Conservation (phyloP, 305 asterid species). For the Fraxinus platypoda region DNA sequence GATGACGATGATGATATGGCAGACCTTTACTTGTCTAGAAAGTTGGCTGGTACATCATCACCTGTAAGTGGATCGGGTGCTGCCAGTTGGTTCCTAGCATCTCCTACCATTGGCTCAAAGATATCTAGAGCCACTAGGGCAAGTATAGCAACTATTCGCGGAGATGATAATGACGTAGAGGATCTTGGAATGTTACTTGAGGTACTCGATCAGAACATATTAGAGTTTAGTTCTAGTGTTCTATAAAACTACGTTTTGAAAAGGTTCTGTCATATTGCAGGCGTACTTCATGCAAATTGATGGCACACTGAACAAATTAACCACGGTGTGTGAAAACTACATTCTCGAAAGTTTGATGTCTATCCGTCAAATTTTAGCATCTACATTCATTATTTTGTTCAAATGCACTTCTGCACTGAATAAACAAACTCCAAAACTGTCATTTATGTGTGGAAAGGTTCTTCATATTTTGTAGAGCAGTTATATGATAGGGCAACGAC, state of each 20-base stretch:
- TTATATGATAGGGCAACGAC: background rate
- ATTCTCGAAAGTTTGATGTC: background rate
- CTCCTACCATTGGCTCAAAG: conserved; percentile 87
- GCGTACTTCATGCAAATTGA: conserved; percentile 96
- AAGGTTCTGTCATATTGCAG: conserved; percentile 36
- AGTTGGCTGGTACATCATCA: conserved; percentile 61
- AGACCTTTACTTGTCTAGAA: conserved; percentile 86
- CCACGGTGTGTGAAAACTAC: conserved; percentile 55
- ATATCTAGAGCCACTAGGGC: conserved; percentile 87
- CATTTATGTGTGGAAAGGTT: background rate
- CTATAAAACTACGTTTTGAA: background rate
- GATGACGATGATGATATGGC: conserved; percentile 99
- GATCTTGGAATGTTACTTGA: conserved; percentile 96
- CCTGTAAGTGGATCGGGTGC: conserved; percentile 87
- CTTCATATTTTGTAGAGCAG: background rate
- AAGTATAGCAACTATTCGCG: conserved; percentile 72
- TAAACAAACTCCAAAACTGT: no score
- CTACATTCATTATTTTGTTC: background rate
- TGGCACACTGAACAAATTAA: conserved; percentile 75
- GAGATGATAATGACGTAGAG: conserved; percentile 88
- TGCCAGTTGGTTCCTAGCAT: conserved; percentile 64
- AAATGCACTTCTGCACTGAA: background rate
- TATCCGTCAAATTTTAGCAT: background rate
- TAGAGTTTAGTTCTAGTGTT: background rate
- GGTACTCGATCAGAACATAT: conserved; percentile 36